Base-by-base conservation (phyloP, 345 rosid species). In the Eucalyptus virginea region DNA sequence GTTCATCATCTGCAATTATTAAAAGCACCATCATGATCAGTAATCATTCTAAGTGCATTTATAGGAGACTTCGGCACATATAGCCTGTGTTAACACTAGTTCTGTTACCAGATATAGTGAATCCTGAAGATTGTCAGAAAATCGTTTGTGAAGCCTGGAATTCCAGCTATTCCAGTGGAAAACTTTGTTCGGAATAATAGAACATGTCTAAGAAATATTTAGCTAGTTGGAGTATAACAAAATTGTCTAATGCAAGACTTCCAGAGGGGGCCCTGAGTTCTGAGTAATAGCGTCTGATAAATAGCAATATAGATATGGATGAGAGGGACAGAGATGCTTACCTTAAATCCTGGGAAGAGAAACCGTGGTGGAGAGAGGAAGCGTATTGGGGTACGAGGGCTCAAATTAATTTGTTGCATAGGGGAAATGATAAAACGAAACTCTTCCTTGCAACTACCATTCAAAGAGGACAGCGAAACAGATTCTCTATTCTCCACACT, bases 21-120 rank as follows among this genome's bases (percentile, higher is more conserved):
- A 26, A 58, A 26, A 58, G 65, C 4, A 5, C 11, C 30, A 58
- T 58, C 65, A 58, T 58, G n/a, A 58, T 26, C 0, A 58, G 65
- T 58, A 26, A 26, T 58, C 1, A 58, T 58, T 24, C 14, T 11
- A 58, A 58, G 65, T 58, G n/a, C 30, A 24, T 58, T 58, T 11
- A 26, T 26, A 26, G n/a, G 65, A 58, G 6, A 58, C 65, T 58
- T 58, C 1, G 6, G 1, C 0, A 58, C 26, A 1, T 54, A 1
- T 54, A 11, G 65, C 15, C n/a, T 58, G 15, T 23, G 0, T 58
- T 58, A 58, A 11, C 65, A 5, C 65, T 58, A 11, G 14, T 26
- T 5, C 65, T 11, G 7, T 5, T 1, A 58, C 65, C 15, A 0
- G n/a, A 58, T 58, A 26, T 26, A 5, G 14, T 15, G n/a, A 58